Percentiles rank a stretch among this genome's conserved stretches.
Evolutionary conservation across 768 basidiomycete genomes (phyloP).

Genomic region (Tulasnella sp.): DNA sequence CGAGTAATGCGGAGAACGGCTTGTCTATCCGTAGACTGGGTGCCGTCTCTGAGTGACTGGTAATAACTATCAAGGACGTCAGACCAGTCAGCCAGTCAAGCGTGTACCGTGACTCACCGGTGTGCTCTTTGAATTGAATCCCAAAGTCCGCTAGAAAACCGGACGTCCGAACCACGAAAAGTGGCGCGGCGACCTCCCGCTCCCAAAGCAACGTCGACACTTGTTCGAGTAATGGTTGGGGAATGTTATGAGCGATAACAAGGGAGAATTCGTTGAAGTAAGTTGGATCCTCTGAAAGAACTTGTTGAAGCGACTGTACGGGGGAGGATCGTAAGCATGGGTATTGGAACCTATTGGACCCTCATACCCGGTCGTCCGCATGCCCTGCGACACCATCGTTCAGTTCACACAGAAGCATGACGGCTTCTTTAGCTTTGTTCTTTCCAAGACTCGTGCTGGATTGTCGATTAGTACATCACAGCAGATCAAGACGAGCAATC

Average conservation of each 20-base stretch:
- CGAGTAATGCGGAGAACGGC: constrained; percentile 72
- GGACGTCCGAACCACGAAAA: constrained; percentile 70
- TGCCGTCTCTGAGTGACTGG: constrained; percentile 68
- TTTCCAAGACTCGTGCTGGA: constrained; percentile 56
- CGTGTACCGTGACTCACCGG: constrained; percentile 39
- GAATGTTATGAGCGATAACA: constrained; percentile 77
- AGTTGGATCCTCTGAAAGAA: constrained; percentile 43
- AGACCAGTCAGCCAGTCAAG: neutral
- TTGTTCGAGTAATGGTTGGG: constrained; percentile 19
- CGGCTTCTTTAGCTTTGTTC: constrained; percentile 67
- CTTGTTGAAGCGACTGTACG: constrained; percentile 36
- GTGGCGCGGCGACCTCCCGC: constrained; percentile 43
- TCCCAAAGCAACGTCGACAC: constrained; percentile 14
- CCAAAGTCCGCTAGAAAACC: constrained; percentile 86
- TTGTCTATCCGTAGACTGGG: constrained; percentile 77
- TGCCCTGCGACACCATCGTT: constrained; percentile 75
- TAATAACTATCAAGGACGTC: constrained; percentile 51
- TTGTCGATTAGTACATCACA: neutral
- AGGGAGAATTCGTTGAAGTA: constrained; percentile 59
- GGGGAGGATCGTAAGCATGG: neutral
- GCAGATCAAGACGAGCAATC: too few species aligned
- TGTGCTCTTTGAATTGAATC: constrained; percentile 82
- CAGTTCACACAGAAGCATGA: constrained; percentile 65
- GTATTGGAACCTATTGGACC: neutral
- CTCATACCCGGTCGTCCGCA: constrained; percentile 40